Conservation (phyloP, 495 filamentous ascomycete species). For the Hypoxylon fragiforme region DNA sequence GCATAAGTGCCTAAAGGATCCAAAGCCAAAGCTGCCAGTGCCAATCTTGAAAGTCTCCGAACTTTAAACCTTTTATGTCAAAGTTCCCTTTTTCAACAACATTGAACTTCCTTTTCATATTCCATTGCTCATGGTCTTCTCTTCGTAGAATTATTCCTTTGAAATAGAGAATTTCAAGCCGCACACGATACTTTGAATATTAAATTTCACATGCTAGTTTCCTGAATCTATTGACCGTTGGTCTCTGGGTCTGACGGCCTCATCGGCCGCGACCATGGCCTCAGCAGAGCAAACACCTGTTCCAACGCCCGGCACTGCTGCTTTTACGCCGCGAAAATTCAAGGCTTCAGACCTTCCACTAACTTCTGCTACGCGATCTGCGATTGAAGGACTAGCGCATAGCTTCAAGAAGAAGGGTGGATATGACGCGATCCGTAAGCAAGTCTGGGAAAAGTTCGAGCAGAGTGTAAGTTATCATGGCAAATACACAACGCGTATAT, state of each 20-base stretch:
- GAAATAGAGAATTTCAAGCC: no score
- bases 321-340: conserved; percentile 65
- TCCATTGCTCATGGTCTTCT: no score
- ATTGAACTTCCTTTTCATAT: no score
- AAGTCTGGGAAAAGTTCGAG: conserved; percentile 78
- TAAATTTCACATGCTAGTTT: no score
- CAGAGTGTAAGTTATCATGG: conserved; percentile 61
- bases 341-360: conserved; percentile 84
- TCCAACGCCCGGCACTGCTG: conserved; percentile 42
- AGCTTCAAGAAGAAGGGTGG: conserved; percentile 90
- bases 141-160: no score
- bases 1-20: no score
- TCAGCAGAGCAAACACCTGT: conserved; percentile 42
- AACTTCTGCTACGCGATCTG: conserved; percentile 66
- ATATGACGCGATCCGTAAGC: conserved; percentile 81
- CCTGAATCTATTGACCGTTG: no score
- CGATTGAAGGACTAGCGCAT: conserved; percentile 77
- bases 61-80: no score
- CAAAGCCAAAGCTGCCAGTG: no score
- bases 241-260: no score
- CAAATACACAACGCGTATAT: not conserved
- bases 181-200: not conserved
- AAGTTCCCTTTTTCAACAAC: no score
- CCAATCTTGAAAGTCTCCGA: no score
- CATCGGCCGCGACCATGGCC: conserved; percentile 45